Base-by-base conservation (phyloP, 768 basidiomycete genomes). In the Astraeus odoratus region DNA sequence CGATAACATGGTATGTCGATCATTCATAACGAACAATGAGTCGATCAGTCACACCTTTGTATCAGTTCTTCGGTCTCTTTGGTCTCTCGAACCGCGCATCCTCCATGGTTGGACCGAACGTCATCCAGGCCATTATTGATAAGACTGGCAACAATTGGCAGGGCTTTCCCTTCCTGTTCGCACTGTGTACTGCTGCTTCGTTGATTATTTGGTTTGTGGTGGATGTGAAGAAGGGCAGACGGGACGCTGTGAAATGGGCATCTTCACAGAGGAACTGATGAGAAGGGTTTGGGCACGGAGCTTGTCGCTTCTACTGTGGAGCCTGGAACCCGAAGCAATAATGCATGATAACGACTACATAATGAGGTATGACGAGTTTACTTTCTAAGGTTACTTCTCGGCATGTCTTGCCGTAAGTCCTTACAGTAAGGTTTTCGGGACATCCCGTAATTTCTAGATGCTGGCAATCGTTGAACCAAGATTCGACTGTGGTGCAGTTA, bases 31-130 rank as follows among this genome's bases (percentile, higher is more conserved):
- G 36, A 29, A 5, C 25, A 20, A 8, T 41, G 8, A 33, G 20
- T 3, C 7, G 2, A 41, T n/a, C 25, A 25, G 7, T 39, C 51
- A 39, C 12, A 8, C 18, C 13, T 4, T 2, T 1, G 16, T 13
- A 20, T 2, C 55, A 88, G 81, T 92, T 91, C 67, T 93, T 92
- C 60, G 86, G 89, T 3, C 74, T 94, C 19, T 92, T 86, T 53
- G 86, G 86, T 7, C 74, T 92, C 20, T 88, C 83, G 3, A 88
- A 88, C 60, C 78, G 86, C 9, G 86, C 86, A 1, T 88, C 85
- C n/a, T 85, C 82, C 2, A 86, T 89, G 77, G 80, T 91, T 35
- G 89, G 88, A 0, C 87, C 88, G 0, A 90, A 86, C 50, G 86
- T 90, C 8, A 81, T 90, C 30, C 85, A 89, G 58, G 85, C 79